Evolutionary conservation across 768 basidiomycete species (phyloP).

Genomic region (Amyloporia xantha): DNA sequence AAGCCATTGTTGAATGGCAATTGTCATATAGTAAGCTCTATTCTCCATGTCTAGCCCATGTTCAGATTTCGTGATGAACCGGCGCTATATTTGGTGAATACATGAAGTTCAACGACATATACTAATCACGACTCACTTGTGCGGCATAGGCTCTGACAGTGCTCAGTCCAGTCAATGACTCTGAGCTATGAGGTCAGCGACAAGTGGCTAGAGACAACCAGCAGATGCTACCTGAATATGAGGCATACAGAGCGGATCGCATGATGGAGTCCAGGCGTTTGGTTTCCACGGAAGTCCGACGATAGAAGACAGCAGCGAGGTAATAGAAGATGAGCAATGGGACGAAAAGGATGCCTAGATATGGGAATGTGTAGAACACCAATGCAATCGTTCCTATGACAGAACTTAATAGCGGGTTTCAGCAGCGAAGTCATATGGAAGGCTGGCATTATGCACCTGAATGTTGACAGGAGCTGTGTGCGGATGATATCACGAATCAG

Average conservation of each 20-base stretch:
- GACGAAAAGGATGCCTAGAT: slow-evolving; percentile 56
- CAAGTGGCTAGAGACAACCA: not conserved
- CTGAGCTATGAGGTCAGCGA: slow-evolving; percentile 24
- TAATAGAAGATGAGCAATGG: slow-evolving; percentile 50
- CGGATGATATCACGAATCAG: not conserved
- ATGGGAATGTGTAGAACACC: slow-evolving; percentile 54
- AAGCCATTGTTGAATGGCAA: slow-evolving; percentile 62
- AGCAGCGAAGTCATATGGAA: not conserved
- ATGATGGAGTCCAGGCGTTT: slow-evolving; percentile 60
- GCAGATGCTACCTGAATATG: slow-evolving; percentile 43
- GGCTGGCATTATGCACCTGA: slow-evolving; percentile 6
- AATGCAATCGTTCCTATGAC: slow-evolving; percentile 51
- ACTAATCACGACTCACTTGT: slow-evolving; percentile 32
- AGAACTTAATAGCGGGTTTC: slow-evolving; percentile 27
- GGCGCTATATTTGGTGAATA: slow-evolving; percentile 26
- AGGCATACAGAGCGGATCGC: slow-evolving; percentile 50
- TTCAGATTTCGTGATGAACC: slow-evolving; percentile 45
- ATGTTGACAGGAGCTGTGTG: slow-evolving; percentile 18
- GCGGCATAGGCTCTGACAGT: slow-evolving; percentile 56
- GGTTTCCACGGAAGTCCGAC: slow-evolving; percentile 54
- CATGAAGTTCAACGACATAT: not conserved
- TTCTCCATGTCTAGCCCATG: slow-evolving; percentile 52
- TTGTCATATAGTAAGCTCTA: slow-evolving; percentile 56
- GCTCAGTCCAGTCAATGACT: slow-evolving; percentile 56
- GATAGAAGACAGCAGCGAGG: slow-evolving; percentile 47